A percentile compares a stretch with the other conserved stretches of the same genome.
Evolutionary conservation across 176 grass and related monocot species (phyloP).

Genomic region (Avena insularis): DNA sequence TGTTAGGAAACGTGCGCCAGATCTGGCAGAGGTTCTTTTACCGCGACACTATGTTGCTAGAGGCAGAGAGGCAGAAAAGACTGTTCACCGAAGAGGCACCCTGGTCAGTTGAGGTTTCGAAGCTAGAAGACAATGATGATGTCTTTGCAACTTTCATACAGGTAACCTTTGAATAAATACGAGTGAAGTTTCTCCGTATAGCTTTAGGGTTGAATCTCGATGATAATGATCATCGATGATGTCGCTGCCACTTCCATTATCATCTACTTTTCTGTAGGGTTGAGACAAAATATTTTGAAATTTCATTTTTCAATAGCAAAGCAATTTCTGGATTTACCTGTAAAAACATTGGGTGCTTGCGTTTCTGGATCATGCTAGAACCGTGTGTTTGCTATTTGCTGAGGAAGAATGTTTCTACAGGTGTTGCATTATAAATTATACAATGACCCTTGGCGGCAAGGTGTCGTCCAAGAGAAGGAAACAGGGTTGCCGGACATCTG

Average conservation of each 20-base stretch:
- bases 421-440: conserved; percentile 95
- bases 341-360: not conserved
- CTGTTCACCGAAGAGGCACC: conserved; percentile 64
- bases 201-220: not conserved
- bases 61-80: conserved; percentile 76
- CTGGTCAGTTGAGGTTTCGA: conserved; percentile 88
- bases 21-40: conserved; percentile 96
- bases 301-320: conserved; percentile 7
- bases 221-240: not conserved
- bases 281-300: not conserved
- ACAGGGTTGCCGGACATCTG: conserved; percentile 67
- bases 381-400: not conserved
- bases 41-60: conserved; percentile 83
- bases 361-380: not conserved
- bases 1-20: conserved; percentile 85
- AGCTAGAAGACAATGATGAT: conserved; percentile 76
- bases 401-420: conserved; percentile 48
- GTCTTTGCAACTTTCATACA: conserved; percentile 94
- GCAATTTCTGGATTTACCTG: not conserved
- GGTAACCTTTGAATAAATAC: conserved; percentile 48
- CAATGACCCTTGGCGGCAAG: conserved; percentile 91
- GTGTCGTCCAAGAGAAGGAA: conserved; percentile 48
- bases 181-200: not conserved
- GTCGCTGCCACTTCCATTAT: not conserved
- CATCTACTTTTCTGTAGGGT: not conserved